A percentile compares a stretch with the other conserved stretches of the same genome.
phyloP scores from a whole-genome alignment of 441 rosid species.

The Gossypium lobatum region DNA sequence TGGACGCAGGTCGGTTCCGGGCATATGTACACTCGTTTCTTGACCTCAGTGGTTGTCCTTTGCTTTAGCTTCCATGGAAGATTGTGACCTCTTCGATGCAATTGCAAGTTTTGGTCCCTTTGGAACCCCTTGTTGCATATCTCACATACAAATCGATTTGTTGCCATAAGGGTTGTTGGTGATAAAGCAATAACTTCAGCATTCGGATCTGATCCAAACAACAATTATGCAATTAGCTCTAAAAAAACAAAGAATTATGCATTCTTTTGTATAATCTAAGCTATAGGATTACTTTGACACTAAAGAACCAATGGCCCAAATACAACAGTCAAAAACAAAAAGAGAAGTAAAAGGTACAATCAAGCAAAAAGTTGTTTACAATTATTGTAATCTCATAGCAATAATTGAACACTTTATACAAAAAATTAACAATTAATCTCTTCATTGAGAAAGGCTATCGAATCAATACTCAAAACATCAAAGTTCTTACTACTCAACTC shows the following conservation, averaged over 20 bases:
- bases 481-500: too few species aligned
- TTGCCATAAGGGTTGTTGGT: constrained; percentile 78
- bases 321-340: constrained; percentile 16
- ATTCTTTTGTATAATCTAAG: too few species aligned
- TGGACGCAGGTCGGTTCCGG: constrained; percentile 80
- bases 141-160: constrained; percentile 87
- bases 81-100: constrained; percentile 89
- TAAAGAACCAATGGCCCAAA: constrained; percentile 3
- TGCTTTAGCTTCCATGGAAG: constrained; percentile 91
- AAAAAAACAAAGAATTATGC: too few species aligned
- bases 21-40: constrained; percentile 79
- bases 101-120: constrained; percentile 88
- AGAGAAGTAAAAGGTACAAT: constrained; percentile 14
- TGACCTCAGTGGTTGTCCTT: constrained; percentile 72
- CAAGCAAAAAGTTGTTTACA: constrained; percentile 28
- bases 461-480: too few species aligned
- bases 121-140: constrained; percentile 95
- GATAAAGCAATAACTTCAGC: constrained; percentile 88
- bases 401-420: constrained; percentile 32
- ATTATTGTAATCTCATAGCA: constrained; percentile 34
- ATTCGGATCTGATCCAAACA: constrained; percentile 57
- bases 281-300: not conserved
- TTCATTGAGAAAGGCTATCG: not conserved
- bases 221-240: not conserved
- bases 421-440: not conserved